Evolutionary conservation across 176 grass and related monocot genomes (phyloP), one percentile per base, ranked within the genome.

Genomic region (Musa acuminata): DNA sequence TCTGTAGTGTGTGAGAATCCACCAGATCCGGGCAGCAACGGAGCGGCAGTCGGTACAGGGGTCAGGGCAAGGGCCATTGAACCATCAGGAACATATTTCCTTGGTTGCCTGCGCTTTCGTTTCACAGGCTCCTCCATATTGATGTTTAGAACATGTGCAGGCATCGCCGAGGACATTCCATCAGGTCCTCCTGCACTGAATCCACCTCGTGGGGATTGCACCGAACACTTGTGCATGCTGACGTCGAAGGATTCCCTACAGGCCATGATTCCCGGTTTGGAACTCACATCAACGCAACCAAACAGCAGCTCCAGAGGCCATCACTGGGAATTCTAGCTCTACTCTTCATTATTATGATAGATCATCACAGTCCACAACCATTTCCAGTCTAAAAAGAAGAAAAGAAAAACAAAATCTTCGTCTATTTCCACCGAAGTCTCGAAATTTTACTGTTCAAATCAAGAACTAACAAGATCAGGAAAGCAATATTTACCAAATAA

Each of bases 41-140:
- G 75, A n/a, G 67, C 62, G n/a, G 84, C 52, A 14, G 83, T 64
- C 16, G 85, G 62, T 54, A 29, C 59, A 8, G 87, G 89, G 53
- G 85, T 75, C 76, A 92, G 71, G 66, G 83, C 81, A 51, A 92
- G 81, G 4, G 89, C 73, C 85, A 92, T 88, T 69, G 83, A 64
- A 26, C 89, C 87, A 59, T 93, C 90, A 3, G 85, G 82, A 27
- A 85, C 94, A 55, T 97, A 97, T 72, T 97, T 93, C 77, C 90
- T 88, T 52, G 90, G 94, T 77, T 90, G 83, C 22, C 94, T 90
- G 62, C 90, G 85, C 72, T 97, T 97, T 81, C 91, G 87, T 70
- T 85, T 97, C 80, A 73, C 72, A 0, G 86, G 85, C 58, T 89
- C 87, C 6, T 79, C 85, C 69, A 79, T 80, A 57, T 71, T 84